Base-by-base conservation (phyloP, 2,329 filamentous ascomycete species). In the Penicillium digitatum region DNA sequence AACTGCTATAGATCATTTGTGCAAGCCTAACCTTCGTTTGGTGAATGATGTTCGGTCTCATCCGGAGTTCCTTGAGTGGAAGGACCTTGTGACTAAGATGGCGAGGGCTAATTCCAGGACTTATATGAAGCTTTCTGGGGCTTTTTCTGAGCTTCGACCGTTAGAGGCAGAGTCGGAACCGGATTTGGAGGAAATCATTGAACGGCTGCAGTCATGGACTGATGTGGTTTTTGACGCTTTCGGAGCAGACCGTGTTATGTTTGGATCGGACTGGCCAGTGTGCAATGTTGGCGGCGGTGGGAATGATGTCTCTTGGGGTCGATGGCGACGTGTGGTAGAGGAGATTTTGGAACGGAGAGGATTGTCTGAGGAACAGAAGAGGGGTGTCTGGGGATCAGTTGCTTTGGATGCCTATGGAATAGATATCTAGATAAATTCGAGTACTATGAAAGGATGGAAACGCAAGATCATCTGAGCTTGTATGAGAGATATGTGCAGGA, bases 41-140 rank as follows among this genome's bases (percentile, higher is more conserved):
- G 49, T 79, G 72, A 34, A 60, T 2, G 57, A 61, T 3, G 56
- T 65, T 16, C 55, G 57, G 2, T 58, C 61, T 5, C 80, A 85
- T 66, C 77, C 81, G 1, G 77, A 80, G 26, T 91, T 88, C 71
- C 72, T 81, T 54, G 81, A 82, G 52, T 95, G 90, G 89, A 83
- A 83, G 52, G 78, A 80, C 14, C 80, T 84, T 57, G 84, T 95
- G 67, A 82, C 82, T 64, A 78, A 81, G 9, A 84, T 95, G 66
- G 82, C 86, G 62, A 81, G 81, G 3, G 47, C 27, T 55, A 83
- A 82, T 69, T 75, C 79, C 46, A 81, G 79, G 48, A 85, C 87
- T n/a, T 95, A 88, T 76, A 89, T 96, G 82, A 96, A 96, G 77
- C 82, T 96, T n/a, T 93, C 88, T 0, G 93, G 93, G 8, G 83